phyloP scores from a whole-genome alignment of 2,329 filamentous ascomycete genomes.

The Chrysosporium queenslandicum region DNA sequence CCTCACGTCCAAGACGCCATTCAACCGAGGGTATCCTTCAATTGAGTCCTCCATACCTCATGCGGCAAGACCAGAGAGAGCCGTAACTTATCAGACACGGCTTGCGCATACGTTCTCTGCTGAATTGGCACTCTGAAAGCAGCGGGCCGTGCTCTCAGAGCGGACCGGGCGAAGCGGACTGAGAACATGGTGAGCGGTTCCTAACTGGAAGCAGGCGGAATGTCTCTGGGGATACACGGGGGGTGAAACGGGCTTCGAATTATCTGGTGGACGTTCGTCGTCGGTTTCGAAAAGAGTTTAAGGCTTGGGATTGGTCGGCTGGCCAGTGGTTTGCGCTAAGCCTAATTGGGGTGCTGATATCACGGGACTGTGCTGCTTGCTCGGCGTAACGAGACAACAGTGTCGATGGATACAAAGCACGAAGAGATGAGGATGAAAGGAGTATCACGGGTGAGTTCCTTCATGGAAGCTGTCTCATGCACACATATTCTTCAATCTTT shows the following conservation, averaged over 20 bases:
- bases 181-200: conserved; percentile 63
- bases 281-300: conserved; percentile 11
- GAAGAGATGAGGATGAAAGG: no score
- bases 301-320: conserved; percentile 13
- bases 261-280: conserved; percentile 13
- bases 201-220: conserved; percentile 23
- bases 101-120: conserved; percentile 85
- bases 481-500: no score
- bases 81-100: conserved; percentile 89
- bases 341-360: neutral
- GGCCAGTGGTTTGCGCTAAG: neutral
- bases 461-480: no score
- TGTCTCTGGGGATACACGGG: conserved; percentile 1
- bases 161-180: conserved; percentile 81
- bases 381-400: no score
- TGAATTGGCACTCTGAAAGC: conserved; percentile 65
- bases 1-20: no score
- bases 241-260: conserved; percentile 6
- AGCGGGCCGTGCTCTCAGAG: conserved; percentile 71
- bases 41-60: conserved; percentile 57
- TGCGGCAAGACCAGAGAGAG: conserved; percentile 95
- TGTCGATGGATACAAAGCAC: no score
- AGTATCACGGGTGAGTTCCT: no score
- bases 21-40: no score
- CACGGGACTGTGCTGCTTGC: no score